Conservation (phyloP, 2,329 filamentous ascomycete genomes). For the Trichoderma koningiopsis region DNA sequence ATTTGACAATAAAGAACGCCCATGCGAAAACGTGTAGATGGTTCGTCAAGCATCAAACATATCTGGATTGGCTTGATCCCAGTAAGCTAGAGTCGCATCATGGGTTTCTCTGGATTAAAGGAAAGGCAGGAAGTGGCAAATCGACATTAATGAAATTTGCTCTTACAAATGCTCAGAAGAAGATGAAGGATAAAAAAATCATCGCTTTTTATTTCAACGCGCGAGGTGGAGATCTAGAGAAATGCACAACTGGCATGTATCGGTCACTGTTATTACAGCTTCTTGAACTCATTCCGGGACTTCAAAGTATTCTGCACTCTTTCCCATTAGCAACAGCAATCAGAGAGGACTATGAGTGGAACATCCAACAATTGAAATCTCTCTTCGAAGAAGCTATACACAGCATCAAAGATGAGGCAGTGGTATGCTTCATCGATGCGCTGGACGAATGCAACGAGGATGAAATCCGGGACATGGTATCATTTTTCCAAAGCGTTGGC, state of each 20-base stretch:
- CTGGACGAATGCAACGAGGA: slow-evolving; percentile 50
- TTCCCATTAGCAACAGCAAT: slow-evolving; percentile 42
- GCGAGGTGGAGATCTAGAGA: slow-evolving; percentile 47
- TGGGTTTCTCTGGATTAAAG: slow-evolving; percentile 51
- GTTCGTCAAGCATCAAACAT: slow-evolving; percentile 16
- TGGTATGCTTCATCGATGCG: slow-evolving; percentile 42
- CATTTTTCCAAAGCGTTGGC: slow-evolving; percentile 44
- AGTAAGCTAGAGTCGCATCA: slow-evolving; percentile 29
- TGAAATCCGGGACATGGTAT: slow-evolving; percentile 45
- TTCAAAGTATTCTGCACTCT: slow-evolving; percentile 52
- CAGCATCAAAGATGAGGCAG: slow-evolving; percentile 29
- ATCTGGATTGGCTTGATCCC: slow-evolving; percentile 24
- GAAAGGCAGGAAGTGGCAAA: slow-evolving; percentile 49
- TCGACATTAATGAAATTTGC: slow-evolving; percentile 51
- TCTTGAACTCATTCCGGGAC: slow-evolving; percentile 30
- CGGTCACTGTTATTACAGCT: slow-evolving; percentile 52
- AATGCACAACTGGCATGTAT: slow-evolving; percentile 50
- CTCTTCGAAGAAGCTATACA: slow-evolving; percentile 30
- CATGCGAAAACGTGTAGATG: slow-evolving; percentile 35
- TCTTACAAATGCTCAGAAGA: background rate
- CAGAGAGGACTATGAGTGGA: slow-evolving; percentile 41
- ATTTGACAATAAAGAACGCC: slow-evolving; percentile 41
- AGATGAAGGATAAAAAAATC: slow-evolving; percentile 26
- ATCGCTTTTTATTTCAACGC: slow-evolving; percentile 56
- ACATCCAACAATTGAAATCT: slow-evolving; percentile 27